Percentiles rank a stretch among this genome's conserved stretches.
Conservation (phyloP, 768 basidiomycete genomes). For the Tylopilus cervinicoccineus region DNA sequence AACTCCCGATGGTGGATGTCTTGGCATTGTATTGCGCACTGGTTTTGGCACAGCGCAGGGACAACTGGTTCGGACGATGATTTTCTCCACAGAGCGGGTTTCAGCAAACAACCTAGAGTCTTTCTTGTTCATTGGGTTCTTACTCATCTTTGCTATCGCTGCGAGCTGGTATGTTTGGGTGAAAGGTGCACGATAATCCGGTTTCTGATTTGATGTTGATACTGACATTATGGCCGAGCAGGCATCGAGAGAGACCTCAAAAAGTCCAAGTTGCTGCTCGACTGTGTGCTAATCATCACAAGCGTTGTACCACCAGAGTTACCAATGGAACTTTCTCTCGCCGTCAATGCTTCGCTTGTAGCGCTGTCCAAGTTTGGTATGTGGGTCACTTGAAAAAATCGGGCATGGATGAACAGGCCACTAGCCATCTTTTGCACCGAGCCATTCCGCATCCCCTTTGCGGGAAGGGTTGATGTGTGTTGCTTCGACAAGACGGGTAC, state of each 20-base stretch:
- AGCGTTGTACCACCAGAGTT: slow-evolving; percentile 97
- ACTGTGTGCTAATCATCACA: slow-evolving; percentile 95
- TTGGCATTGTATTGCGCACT: slow-evolving; percentile 89
- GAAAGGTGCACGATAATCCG: slow-evolving; percentile 56
- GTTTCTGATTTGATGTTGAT: not conserved
- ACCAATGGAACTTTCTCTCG: slow-evolving; percentile 95
- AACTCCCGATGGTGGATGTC: slow-evolving; percentile 89
- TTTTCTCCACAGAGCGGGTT: slow-evolving; percentile 95
- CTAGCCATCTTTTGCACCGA: slow-evolving; percentile 98
- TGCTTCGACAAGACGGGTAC: slow-evolving; percentile 99
- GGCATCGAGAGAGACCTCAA: slow-evolving; percentile 90
- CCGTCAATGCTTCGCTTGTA: slow-evolving; percentile 92
- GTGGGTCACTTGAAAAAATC: slow-evolving; percentile 23
- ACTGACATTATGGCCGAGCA: slow-evolving; percentile 26
- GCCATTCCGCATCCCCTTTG: slow-evolving; percentile 95
- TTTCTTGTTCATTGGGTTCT: slow-evolving; percentile 97
- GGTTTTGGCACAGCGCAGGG: slow-evolving; percentile 98
- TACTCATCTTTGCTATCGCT: slow-evolving; percentile 95
- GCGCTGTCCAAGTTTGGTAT: slow-evolving; percentile 89
- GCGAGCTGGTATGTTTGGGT: slow-evolving; percentile 99
- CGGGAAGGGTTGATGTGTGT: slow-evolving; percentile 95
- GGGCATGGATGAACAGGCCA: not conserved
- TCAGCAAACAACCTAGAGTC: slow-evolving; percentile 95
- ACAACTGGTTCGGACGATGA: slow-evolving; percentile 97
- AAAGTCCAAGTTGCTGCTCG: slow-evolving; percentile 91